A percentile compares a stretch with the other conserved stretches of the same genome.
Evolutionary conservation across 2,329 filamentous ascomycete species (phyloP).

Genomic region (Botrytis byssoidea): DNA sequence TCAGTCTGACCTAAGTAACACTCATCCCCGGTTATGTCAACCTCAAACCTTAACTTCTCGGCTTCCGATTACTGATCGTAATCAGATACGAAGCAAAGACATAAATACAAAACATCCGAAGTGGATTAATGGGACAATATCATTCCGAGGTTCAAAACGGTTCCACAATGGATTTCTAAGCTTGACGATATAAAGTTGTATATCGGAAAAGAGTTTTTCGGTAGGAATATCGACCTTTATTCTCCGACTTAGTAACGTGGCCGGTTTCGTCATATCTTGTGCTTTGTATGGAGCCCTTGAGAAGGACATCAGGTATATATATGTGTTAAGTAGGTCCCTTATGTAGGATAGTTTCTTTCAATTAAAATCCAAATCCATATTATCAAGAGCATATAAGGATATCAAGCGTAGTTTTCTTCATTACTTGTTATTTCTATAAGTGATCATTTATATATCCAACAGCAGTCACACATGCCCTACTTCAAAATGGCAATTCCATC

Average conservation of each 20-base stretch:
- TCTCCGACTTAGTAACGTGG: neutral
- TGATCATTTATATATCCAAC: neutral
- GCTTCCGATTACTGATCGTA: neutral
- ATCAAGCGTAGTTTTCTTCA: neutral
- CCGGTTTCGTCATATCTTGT: neutral
- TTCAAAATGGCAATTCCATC: conserved; percentile 30
- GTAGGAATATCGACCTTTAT: neutral
- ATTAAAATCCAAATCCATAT: neutral
- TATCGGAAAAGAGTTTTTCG: too few relatives aligned
- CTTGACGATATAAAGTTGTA: neutral
- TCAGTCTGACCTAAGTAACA: neutral
- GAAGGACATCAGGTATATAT: neutral
- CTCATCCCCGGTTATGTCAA: neutral
- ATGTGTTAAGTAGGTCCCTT: neutral
- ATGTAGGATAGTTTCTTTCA: neutral
- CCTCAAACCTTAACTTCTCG: neutral
- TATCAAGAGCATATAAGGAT: neutral
- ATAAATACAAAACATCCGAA: neutral
- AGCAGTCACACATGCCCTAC: neutral
- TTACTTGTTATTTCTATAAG: neutral
- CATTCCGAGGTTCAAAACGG: neutral
- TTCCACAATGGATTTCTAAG: neutral
- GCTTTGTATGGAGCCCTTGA: neutral
- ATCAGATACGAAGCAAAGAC: too few relatives aligned
- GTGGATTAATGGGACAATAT: neutral